A percentile compares a stretch with the other conserved stretches of the same genome.
Conservation (phyloP, 2,329 filamentous ascomycete genomes). For the Colletotrichum scovillei region DNA sequence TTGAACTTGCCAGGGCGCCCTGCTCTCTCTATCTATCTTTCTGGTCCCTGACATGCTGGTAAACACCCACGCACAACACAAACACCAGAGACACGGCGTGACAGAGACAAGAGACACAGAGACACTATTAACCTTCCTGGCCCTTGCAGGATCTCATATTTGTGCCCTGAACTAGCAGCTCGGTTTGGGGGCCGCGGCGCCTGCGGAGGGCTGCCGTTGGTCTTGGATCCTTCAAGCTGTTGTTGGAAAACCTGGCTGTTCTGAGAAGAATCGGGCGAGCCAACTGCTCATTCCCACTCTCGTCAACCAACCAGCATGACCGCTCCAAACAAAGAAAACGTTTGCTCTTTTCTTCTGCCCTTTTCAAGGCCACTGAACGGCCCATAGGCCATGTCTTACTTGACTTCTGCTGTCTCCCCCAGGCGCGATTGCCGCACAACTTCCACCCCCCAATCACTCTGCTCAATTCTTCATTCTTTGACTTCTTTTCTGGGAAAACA, state of each 20-base stretch:
- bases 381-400: not conserved
- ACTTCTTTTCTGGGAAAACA: not conserved
- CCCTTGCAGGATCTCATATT: slow-evolving; percentile 14
- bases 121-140: not conserved
- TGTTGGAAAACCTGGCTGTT: not conserved
- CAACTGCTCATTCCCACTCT: not conserved
- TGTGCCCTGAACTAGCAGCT: slow-evolving; percentile 4
- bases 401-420: not conserved
- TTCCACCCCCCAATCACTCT: not conserved
- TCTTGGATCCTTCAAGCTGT: not conserved
- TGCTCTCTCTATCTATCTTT: not conserved
- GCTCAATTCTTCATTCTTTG: not conserved
- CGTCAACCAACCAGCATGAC: not conserved
- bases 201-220: not conserved
- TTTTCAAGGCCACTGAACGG: not conserved
- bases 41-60: not conserved
- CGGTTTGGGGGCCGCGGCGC: not conserved
- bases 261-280: not conserved
- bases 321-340: not conserved
- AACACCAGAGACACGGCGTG: not conserved
- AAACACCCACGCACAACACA: not conserved
- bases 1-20: not conserved
- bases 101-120: not conserved
- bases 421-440: not conserved
- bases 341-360: slow-evolving; percentile 14